Evolutionary conservation across 805 yeast species (phyloP).

Genomic region (Monosporozyma yasuniensis): DNA sequence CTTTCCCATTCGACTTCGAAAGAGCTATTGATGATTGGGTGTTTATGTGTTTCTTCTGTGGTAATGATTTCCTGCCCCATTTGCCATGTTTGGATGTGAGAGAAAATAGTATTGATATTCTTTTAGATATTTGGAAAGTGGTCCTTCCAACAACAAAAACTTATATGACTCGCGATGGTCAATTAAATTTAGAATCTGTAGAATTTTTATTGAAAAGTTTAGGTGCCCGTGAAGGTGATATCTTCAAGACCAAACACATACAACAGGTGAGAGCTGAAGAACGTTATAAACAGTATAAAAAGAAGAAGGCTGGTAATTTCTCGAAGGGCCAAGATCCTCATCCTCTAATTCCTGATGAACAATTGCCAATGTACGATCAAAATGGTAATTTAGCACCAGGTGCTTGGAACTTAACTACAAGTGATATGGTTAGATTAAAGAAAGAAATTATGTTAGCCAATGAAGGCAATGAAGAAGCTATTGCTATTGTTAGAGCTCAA

Average conservation of each 20-base stretch:
- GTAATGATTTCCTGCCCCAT: constrained; percentile 97
- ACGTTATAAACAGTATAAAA: constrained; percentile 36
- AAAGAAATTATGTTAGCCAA: constrained; percentile 60
- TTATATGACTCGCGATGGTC: constrained; percentile 86
- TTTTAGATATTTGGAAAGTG: constrained; percentile 78
- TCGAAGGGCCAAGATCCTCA: constrained; percentile 71
- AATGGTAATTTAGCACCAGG: constrained; percentile 67
- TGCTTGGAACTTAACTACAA: constrained; percentile 53
- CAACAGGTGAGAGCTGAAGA: constrained; percentile 62
- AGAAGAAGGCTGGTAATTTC: constrained; percentile 43
- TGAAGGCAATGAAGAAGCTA: constrained; percentile 61
- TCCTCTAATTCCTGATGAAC: constrained; percentile 57
- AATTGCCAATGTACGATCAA: constrained; percentile 69
- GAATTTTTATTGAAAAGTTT: constrained; percentile 58
- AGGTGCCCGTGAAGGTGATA: constrained; percentile 66
- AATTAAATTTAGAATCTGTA: constrained; percentile 63
- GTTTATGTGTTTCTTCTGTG: constrained; percentile 96
- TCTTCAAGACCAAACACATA: constrained; percentile 61
- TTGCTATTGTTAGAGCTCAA: constrained; percentile 46
- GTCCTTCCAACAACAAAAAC: constrained; percentile 57
- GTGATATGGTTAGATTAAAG: constrained; percentile 59
- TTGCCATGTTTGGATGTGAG: constrained; percentile 90
- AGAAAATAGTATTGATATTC: constrained; percentile 80
- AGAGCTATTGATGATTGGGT: constrained; percentile 98
- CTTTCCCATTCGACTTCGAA: constrained; percentile 78